Evolutionary conservation across 495 filamentous ascomycete species (phyloP).

Genomic region (Tuber microsphaerosporum): DNA sequence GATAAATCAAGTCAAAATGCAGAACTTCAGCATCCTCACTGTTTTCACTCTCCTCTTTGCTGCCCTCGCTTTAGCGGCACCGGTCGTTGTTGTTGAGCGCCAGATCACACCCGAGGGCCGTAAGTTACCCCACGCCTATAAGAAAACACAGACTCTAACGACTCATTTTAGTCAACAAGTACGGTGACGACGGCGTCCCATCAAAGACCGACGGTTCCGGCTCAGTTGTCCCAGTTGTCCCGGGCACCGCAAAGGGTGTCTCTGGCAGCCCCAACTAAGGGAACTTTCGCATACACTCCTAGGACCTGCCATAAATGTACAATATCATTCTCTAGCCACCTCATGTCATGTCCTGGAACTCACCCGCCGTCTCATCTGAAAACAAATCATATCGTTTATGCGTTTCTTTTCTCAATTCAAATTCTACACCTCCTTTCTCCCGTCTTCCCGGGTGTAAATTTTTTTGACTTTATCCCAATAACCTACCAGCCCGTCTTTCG

Average conservation of each 20-base stretch:
- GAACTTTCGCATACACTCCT: not conserved
- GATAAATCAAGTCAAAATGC: slow-evolving; percentile 31
- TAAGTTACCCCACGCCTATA: slow-evolving; percentile 8
- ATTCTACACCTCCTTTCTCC: not conserved
- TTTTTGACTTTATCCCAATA: slow-evolving; percentile 12
- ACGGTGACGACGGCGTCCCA: slow-evolving; percentile 23
- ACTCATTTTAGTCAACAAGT: slow-evolving; percentile 18
- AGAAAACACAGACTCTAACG: slow-evolving; percentile 6
- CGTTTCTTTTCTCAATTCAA: not conserved
- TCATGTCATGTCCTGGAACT: not conserved
- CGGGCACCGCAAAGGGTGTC: slow-evolving; percentile 11
- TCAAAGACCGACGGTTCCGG: slow-evolving; percentile 24
- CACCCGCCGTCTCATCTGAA: not conserved
- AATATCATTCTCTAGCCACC: slow-evolving; percentile 6
- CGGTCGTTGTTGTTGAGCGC: slow-evolving; percentile 15
- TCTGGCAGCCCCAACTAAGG: slow-evolving; percentile 8
- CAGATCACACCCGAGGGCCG: slow-evolving; percentile 15
- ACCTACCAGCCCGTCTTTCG: not conserved
- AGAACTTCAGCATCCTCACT: slow-evolving; percentile 18
- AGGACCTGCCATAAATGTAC: slow-evolving; percentile 7
- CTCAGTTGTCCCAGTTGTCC: slow-evolving; percentile 10
- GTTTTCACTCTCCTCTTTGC: slow-evolving; percentile 26
- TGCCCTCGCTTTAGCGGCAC: slow-evolving; percentile 24
- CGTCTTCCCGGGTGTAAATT: not conserved
- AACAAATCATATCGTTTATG: not conserved